Percentiles rank a stretch among this genome's conserved stretches.
These are phyloP conservation scores for Chenopodium album DNA, from an alignment of 148 eudicot genomes.

Conservation along the genomic window DNA sequence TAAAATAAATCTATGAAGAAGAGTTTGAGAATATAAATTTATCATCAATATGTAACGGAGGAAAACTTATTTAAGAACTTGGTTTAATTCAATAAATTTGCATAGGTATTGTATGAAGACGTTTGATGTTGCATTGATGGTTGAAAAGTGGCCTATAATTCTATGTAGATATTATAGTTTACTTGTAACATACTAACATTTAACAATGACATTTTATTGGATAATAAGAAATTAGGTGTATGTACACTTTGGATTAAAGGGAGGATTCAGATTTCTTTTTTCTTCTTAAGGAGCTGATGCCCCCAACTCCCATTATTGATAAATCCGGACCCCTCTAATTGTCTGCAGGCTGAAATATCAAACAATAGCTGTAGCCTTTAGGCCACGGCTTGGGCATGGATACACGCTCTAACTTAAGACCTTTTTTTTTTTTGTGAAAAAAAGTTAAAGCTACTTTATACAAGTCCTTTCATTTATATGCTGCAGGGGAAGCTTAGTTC, in stretches of 20 bases:
- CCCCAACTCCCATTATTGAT: background rate
- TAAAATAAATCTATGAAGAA: too few relatives aligned
- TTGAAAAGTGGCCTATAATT: too few relatives aligned
- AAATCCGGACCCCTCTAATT: background rate
- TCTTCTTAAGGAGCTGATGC: background rate
- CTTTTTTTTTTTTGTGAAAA: too few relatives aligned
- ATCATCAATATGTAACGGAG: too few relatives aligned
- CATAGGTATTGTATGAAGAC: too few relatives aligned
- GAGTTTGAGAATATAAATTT: too few relatives aligned
- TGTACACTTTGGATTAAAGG: background rate
- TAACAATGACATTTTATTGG: background rate
- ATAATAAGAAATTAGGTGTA: background rate
- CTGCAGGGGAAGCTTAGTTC: conserved; percentile 55
- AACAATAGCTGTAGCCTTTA: background rate
- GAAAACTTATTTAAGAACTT: too few relatives aligned
- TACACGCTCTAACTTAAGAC: background rate
- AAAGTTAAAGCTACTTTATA: too few relatives aligned
- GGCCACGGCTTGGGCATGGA: background rate
- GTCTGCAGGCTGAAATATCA: background rate
- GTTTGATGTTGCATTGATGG: too few relatives aligned
- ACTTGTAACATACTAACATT: background rate
- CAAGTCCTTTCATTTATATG: conserved; percentile 16
- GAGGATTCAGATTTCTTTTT: background rate
- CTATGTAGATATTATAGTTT: background rate
- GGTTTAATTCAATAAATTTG: too few relatives aligned